phyloP scores from a whole-genome alignment of 768 basidiomycete species.

The Mycena capillaripes region DNA sequence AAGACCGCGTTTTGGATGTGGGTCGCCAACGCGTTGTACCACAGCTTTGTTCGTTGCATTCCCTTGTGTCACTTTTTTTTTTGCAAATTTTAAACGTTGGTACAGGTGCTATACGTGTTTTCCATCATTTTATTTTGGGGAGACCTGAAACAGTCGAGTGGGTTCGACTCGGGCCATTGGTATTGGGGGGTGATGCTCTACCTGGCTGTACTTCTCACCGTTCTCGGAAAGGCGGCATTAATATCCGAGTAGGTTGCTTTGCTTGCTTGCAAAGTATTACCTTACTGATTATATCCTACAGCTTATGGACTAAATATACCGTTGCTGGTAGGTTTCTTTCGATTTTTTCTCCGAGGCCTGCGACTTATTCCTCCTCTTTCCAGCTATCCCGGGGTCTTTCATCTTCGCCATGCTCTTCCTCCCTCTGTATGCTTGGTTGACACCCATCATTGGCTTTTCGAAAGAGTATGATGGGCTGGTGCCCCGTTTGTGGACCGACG shows the following conservation, averaged over 20 bases:
- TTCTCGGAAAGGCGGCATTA: slow-evolving; percentile 96
- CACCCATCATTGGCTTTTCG: slow-evolving; percentile 91
- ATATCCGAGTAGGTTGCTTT: slow-evolving; percentile 90
- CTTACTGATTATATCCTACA: slow-evolving; percentile 49
- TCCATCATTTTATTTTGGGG: slow-evolving; percentile 95
- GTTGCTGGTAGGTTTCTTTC: slow-evolving; percentile 66
- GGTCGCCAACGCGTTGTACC: slow-evolving; percentile 90
- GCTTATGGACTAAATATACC: slow-evolving; percentile 99
- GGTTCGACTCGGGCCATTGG: slow-evolving; percentile 95
- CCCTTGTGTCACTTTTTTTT: not conserved
- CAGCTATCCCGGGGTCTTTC: slow-evolving; percentile 94
- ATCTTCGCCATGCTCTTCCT: slow-evolving; percentile 96
- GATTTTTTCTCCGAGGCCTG: too few relatives aligned
- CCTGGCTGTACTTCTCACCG: slow-evolving; percentile 91
- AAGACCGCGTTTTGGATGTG: slow-evolving; percentile 94
- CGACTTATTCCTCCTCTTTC: too few relatives aligned
- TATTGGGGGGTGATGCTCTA: slow-evolving; percentile 99
- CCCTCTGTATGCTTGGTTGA: slow-evolving; percentile 89
- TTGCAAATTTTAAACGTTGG: not conserved
- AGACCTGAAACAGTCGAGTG: slow-evolving; percentile 85
- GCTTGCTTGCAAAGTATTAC: not conserved
- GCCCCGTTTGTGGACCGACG: slow-evolving; percentile 89
- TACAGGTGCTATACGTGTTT: slow-evolving; percentile 87
- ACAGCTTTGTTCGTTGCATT: slow-evolving; percentile 81
- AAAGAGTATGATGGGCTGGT: slow-evolving; percentile 92